Percentiles rank a stretch among this genome's conserved stretches.
phyloP scores from a whole-genome alignment of 1,284 basidiomycete species.

The Tremellales sp. region DNA sequence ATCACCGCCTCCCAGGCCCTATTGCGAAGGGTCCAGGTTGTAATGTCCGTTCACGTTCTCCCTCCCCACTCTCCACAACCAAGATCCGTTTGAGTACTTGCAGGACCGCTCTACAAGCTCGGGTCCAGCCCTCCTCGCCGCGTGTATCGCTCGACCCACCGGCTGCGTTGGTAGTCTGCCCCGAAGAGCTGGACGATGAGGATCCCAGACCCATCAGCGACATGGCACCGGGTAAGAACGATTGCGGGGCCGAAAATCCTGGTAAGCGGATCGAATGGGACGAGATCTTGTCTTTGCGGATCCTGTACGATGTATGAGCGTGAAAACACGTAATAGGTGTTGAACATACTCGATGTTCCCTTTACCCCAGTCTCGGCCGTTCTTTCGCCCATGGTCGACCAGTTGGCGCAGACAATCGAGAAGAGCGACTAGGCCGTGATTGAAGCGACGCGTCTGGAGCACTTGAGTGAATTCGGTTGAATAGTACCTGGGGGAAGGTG shows the following conservation, averaged over 20 bases:
- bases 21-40: not conserved
- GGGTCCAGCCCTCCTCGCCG: slow-evolving; percentile 87
- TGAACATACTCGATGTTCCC: slow-evolving; percentile 55
- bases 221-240: slow-evolving; percentile 34
- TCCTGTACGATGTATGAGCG: slow-evolving; percentile 53
- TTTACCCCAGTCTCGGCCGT: slow-evolving; percentile 71
- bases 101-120: slow-evolving; percentile 84
- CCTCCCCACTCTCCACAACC: slow-evolving; percentile 44
- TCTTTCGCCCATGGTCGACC: slow-evolving; percentile 71
- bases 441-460: slow-evolving; percentile 90
- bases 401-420: slow-evolving; percentile 90
- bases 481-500: slow-evolving; percentile 56
- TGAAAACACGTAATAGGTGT: no score
- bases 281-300: slow-evolving; percentile 91
- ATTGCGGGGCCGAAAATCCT: slow-evolving; percentile 65
- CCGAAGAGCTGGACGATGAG: slow-evolving; percentile 5
- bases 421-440: slow-evolving; percentile 92
- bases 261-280: slow-evolving; percentile 79
- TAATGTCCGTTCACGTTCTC: slow-evolving; percentile 17
- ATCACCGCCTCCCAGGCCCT: not conserved
- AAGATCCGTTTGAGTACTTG: slow-evolving; percentile 69
- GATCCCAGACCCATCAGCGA: slow-evolving; percentile 42
- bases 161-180: slow-evolving; percentile 1
- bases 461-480: slow-evolving; percentile 62
- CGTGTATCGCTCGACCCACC: slow-evolving; percentile 3